Evolutionary conservation across 768 basidiomycete species (phyloP), one percentile per base, ranked within the genome.

Genomic region (Brasilioporus rufonigricans): DNA sequence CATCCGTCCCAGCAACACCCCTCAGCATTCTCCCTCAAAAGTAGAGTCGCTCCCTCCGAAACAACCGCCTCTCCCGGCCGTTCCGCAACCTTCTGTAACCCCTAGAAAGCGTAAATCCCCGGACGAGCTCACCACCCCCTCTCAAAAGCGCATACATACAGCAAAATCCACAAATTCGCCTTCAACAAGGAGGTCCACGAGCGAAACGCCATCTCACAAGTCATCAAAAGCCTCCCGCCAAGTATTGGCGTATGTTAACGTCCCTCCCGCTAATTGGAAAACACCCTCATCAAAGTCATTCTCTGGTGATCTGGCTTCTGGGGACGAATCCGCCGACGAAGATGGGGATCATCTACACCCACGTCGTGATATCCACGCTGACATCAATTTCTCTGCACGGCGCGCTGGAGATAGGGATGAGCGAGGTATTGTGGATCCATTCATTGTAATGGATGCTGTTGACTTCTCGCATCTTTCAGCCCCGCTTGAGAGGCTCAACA

Each of bases 371-470:
- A 52, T 41, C 13, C 67, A 32, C 32, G 74, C 78, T 39, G 73
- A 68, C 23, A 65, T 74, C 6, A 79, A 77, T 63, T 80, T 77
- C 18, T 82, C 84, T 32, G 76, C 75, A 38, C 79, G 80, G 47
- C 78, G 83, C 21, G 86, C 84, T 1, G 88, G 88, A 5, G 89
- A 88, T 50, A 76, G 91, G 36, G 90, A 92, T 62, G 88, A 89
- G 23, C 76, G 89, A 73, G 84, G 87, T 89, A 70, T 19, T 12
- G 31, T 11, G 35, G 27, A 5, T 43, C 14, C 36, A 26, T 50
- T 44, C 24, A 31, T 24, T 16, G 21, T 3, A 10, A 29, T 21
- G 24, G 4, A 9, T 1, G 2, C n/a, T 48, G 23, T 48, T 50
- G 52, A 60, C 55, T 33, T 38, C 16, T 5, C 36, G 8, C 21